Conservation (phyloP, 257 asterid species). For the Petunia secreta region DNA sequence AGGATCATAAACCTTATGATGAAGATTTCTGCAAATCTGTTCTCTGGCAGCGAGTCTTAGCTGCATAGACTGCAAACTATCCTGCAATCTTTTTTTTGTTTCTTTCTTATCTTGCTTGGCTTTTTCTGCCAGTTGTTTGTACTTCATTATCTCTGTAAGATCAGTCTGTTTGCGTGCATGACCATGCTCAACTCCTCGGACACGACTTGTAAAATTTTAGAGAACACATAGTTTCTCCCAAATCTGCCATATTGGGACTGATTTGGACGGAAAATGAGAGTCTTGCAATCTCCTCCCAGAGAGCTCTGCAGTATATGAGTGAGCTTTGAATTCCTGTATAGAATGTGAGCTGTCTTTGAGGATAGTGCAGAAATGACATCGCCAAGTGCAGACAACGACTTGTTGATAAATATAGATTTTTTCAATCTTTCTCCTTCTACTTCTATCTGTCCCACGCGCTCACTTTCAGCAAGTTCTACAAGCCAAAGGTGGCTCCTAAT, state of each 20-base stretch:
- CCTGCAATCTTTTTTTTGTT: conserved; percentile 76
- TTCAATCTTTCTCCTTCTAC: conserved; percentile 95
- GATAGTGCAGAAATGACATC: conserved; percentile 98
- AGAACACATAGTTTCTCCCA: conserved; percentile 91
- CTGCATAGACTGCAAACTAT: conserved; percentile 73
- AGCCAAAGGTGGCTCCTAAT: conserved; percentile 96
- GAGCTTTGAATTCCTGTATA: conserved; percentile 97
- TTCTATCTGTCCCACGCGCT: conserved; percentile 87
- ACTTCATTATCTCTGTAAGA: conserved; percentile 65
- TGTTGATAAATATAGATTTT: conserved; percentile 93
- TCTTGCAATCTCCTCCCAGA: conserved; percentile 95
- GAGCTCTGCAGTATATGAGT: conserved; percentile 98
- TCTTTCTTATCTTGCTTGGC: conserved; percentile 89
- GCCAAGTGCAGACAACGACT: conserved; percentile 90
- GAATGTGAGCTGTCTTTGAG: conserved; percentile 73
- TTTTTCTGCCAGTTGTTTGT: conserved; percentile 88
- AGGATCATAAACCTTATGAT: conserved; percentile 89
- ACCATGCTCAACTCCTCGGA: conserved; percentile 91
- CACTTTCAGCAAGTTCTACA: conserved; percentile 99
- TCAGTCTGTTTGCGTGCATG: conserved; percentile 85
- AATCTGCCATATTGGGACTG: conserved; percentile 70
- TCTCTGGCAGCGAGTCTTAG: conserved; percentile 78
- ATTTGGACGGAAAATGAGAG: conserved; percentile 79
- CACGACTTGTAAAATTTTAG: conserved; percentile 88
- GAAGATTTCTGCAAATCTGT: conserved; percentile 74